These are phyloP conservation scores for Mortierella sp. DNA, from an alignment of 371 early-diverging fungal species.

Conservation along the genomic window DNA sequence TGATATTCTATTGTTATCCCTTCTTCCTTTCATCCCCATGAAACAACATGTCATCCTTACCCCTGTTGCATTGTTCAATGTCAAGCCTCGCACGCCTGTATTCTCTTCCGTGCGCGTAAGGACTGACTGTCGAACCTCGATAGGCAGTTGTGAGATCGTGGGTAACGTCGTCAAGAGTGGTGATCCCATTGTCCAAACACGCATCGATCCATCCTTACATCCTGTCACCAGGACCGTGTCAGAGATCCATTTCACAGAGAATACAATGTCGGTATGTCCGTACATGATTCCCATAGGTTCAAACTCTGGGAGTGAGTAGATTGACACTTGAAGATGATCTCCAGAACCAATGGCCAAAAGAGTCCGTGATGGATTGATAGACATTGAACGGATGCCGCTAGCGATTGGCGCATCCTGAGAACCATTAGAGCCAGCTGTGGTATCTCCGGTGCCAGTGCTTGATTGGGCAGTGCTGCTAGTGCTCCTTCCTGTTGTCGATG, in stretches of 20 bases:
- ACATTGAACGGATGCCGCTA: slow-evolving; percentile 69
- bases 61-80: slow-evolving; percentile 31
- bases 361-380: slow-evolving; percentile 69
- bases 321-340: slow-evolving; percentile 62
- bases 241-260: slow-evolving; percentile 66
- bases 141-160: slow-evolving; percentile 9
- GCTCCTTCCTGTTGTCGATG: no score
- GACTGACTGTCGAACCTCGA: slow-evolving; percentile 34
- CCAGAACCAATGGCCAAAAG: slow-evolving; percentile 72
- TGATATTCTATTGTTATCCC: neutral
- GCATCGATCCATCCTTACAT: slow-evolving; percentile 66
- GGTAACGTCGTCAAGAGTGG: slow-evolving; percentile 21
- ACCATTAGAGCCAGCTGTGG: no score
- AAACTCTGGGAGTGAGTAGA: slow-evolving; percentile 58
- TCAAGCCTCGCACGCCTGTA: slow-evolving; percentile 41
- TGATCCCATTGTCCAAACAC: slow-evolving; percentile 53
- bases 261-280: slow-evolving; percentile 75
- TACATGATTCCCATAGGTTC: slow-evolving; percentile 52
- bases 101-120: slow-evolving; percentile 23
- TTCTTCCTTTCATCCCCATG: no score
- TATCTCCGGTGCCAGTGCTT: neutral
- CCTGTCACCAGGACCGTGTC: slow-evolving; percentile 66
- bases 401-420: slow-evolving; percentile 33
- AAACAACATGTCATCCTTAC: no score
- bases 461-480: neutral